Base-by-base conservation (phyloP, 202 grass and related monocot genomes). In the Zoysia matrella region DNA sequence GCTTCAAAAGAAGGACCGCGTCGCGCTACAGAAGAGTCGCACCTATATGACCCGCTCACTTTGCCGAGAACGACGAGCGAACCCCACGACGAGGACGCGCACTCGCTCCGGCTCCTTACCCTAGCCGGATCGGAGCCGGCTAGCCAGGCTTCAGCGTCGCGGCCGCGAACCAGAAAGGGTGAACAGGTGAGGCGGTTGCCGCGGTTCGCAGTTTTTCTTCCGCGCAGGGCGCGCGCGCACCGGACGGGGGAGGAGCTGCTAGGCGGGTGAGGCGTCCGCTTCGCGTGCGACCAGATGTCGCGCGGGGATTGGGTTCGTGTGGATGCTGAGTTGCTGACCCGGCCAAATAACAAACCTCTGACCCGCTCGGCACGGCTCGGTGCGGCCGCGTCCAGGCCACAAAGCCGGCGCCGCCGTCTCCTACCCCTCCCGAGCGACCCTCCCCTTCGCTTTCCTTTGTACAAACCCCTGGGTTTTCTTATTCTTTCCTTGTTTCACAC, bases 231-330 rank as follows among this genome's bases (percentile, higher is more conserved):
- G 61, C 9, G 39, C 62, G 62, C 62, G 63, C 36, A 64, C 61
- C 61, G 18, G 48, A 4, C 2, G 46, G 60, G 12, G 52, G 30
- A 40, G 51, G 60, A 2, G 2, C 22, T 22, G 22, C 22, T 22
- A 8, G 10, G 39, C 56, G 51, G 82, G 77, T 85, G 61, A 79
- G 60, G 67, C 22, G 61, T 89, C 73, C 3, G 78, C 69, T 47
- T 82, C 67, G 73, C 54, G 79, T 18, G 78, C 67, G 66, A 72
- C 61, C 78, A 49, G 83, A 67, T 57, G 82, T 77, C 52, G 67
- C 60, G 46, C 47, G 11, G 46, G 40, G 54, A 53, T 11, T 78
- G 78, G 79, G 58, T 65, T 22, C 9, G 6, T 4, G 3, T 80
- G 78, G 78, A 69, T 22, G 22, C 22, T 22, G 22, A 22, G 22